Evolutionary conservation across 1,284 basidiomycete species (phyloP), one percentile per base, ranked within the genome.

Genomic region (Xanthoconium separans): DNA sequence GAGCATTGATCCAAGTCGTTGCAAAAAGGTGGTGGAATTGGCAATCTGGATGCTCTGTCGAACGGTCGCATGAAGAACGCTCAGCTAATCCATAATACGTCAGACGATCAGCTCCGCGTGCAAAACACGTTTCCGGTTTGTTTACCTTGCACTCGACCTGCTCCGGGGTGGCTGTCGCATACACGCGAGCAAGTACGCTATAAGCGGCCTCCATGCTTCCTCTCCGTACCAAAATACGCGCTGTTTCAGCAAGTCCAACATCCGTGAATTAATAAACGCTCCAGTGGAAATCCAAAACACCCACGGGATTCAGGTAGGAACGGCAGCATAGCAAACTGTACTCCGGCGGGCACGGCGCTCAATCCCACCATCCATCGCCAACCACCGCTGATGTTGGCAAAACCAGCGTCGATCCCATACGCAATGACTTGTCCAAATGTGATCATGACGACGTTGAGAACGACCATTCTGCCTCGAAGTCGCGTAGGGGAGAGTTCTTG

Each of bases 311-410:
- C 90, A 2, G 91, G 90, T 3, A 93, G 75, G 66, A 87, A 83
- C 50, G 80, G 73, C 47, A 93, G 69, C 50, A 84, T 71, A 7
- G 77, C 50, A 39, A 86, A 75, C 64, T 93, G 90, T 2, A 91
- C 56, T 1, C 74, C 80, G 0, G 88, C 85, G 1, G 89, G 89
- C 1, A 88, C 73, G 2, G 80, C 79, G 16, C 87, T 87, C 1
- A 91, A 73, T 2, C 88, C 89, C 24, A 92, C 87, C 88, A 93
- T 91, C 83, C 83, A 93, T 50, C 91, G 74, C 91, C 91, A 93
- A 0, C 91, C 91, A 12, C 79, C 75, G 30, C 71, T 64, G 24
- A 83, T 73, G 52, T 83, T 77, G 51, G 79, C 81, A 61, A 93
- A 92, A 0, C 80, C 85, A 11, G 88, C 86, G 36, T 87, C 88